Evolutionary conservation across 2,329 filamentous ascomycete genomes (phyloP).

Genomic region (Orbilia ellipsospora): DNA sequence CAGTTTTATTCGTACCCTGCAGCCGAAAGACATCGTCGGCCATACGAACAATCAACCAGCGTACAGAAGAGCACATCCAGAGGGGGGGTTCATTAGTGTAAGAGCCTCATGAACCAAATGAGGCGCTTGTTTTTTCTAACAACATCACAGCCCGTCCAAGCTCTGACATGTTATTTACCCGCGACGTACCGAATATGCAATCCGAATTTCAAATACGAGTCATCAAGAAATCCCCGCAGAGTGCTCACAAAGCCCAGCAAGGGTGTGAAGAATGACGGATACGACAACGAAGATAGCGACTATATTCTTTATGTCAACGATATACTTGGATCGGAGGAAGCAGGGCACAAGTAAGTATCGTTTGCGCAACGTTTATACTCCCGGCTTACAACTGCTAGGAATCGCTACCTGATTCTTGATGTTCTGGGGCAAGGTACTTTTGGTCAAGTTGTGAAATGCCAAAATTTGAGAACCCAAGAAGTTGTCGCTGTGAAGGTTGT

Average conservation of each 20-base stretch:
- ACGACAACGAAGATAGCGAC: slow-evolving; percentile 98
- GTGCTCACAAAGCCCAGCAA: slow-evolving; percentile 99
- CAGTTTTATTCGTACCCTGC: slow-evolving; percentile 85
- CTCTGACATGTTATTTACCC: slow-evolving; percentile 89
- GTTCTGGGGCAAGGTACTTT: slow-evolving; percentile 97
- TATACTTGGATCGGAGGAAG: slow-evolving; percentile 96
- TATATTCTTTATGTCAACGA: slow-evolving; percentile 99
- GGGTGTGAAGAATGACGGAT: slow-evolving; percentile 97
- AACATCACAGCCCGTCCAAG: slow-evolving; percentile 81
- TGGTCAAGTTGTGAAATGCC: slow-evolving; percentile 98
- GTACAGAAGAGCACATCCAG: slow-evolving; percentile 91
- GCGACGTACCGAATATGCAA: slow-evolving; percentile 99
- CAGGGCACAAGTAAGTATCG: slow-evolving; percentile 84
- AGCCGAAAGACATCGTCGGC: slow-evolving; percentile 78
- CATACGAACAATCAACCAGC: slow-evolving; percentile 87
- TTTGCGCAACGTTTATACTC: neutral
- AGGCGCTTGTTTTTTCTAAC: slow-evolving; percentile 5
- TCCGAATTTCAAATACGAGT: slow-evolving; percentile 97
- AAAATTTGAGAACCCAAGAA: slow-evolving; percentile 97
- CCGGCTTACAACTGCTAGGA: slow-evolving; percentile 23
- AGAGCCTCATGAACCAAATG: slow-evolving; percentile 49
- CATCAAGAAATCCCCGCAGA: slow-evolving; percentile 91
- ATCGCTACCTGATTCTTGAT: slow-evolving; percentile 75
- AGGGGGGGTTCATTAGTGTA: slow-evolving; percentile 97
- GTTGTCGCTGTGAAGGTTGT: slow-evolving; percentile 99